Evolutionary conservation across 164 flowering plant species (phyloP).

Genomic region (Vitis vinifera): ASM3070453v1 NC_081818.1:29164001-29164500

Average conservation of each 20-base stretch:
- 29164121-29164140: constrained; percentile 46
- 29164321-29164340: no score
- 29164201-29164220: constrained; percentile 30
- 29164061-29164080: constrained; percentile 34
- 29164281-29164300: constrained; percentile 18
- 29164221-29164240: constrained; percentile 22
- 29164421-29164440: no score
- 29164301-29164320: no score
- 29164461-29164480: no score
- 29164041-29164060: constrained; percentile 40
- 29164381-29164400: no score
- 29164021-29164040: constrained; percentile 20
- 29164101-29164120: constrained; percentile 31
- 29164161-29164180: constrained; percentile 32
- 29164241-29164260: constrained; percentile 31
- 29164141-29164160: constrained; percentile 35
- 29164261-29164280: constrained; percentile 21
- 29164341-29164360: no score
- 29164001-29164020: constrained; percentile 14
- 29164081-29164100: constrained; percentile 26
- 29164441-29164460: no score
- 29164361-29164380: no score
- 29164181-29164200: constrained; percentile 31
- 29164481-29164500: no score
- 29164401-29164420: no score